phyloP scores from a whole-genome alignment of 768 basidiomycete genomes.

The Mycena vulgaris region DNA sequence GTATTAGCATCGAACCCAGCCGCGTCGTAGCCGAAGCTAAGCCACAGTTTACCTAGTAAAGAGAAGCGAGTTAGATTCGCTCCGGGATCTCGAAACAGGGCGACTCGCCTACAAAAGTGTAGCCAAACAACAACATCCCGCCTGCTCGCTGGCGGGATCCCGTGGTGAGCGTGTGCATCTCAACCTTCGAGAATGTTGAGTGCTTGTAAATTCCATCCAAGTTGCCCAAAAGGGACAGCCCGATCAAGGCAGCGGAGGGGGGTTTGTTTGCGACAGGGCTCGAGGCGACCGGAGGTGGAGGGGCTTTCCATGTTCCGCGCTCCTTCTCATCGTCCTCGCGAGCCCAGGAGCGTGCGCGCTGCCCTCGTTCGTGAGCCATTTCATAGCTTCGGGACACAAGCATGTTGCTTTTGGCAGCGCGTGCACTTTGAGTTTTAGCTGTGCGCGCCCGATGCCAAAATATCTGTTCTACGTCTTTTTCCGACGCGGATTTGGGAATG shows the following conservation, averaged over 20 bases:
- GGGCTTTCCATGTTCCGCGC: conserved; percentile 57
- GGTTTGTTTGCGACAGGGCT: conserved; percentile 50
- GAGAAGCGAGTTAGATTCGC: conserved; percentile 7
- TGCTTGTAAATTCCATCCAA: conserved; percentile 88
- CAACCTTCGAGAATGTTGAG: conserved; percentile 66
- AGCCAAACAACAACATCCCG: conserved; percentile 87
- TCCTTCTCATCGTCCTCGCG: conserved; percentile 81
- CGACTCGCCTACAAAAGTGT: conserved; percentile 72
- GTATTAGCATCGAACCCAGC: conserved; percentile 76
- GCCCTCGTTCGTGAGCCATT: conserved; percentile 77
- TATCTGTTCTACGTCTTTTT: conserved; percentile 53
- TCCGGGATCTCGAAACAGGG: background rate
- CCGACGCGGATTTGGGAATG: conserved; percentile 60
- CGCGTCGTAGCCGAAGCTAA: conserved; percentile 85
- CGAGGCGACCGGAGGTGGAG: conserved; percentile 38
- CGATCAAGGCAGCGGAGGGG: conserved; percentile 73
- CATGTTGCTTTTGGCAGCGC: conserved; percentile 76
- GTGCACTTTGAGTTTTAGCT: conserved; percentile 78
- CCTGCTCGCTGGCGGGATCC: conserved; percentile 86
- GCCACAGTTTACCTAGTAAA: conserved; percentile 68
- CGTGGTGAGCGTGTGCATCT: conserved; percentile 83
- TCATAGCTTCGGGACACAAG: conserved; percentile 71
- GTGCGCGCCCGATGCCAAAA: conserved; percentile 85
- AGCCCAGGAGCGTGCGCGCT: conserved; percentile 76
- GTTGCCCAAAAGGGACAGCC: conserved; percentile 88